Evolutionary conservation across 306 rosid species (phyloP), one percentile per base, ranked within the genome.

Genomic region (Cucurbita moschata): DNA sequence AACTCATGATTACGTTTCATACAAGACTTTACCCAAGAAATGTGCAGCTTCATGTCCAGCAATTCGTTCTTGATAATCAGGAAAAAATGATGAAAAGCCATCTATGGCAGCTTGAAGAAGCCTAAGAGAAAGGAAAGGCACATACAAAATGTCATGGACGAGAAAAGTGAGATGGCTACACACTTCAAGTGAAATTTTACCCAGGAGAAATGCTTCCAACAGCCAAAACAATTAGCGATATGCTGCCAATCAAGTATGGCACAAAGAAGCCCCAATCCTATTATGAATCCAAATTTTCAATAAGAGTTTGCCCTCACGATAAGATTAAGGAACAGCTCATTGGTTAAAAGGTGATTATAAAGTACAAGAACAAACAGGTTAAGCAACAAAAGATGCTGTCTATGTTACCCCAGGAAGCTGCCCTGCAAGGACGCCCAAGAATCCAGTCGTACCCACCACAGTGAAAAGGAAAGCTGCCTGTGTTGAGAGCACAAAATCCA

Each of bases 381-480:
- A 65, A 10, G 2, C 52, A 42, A 10, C 71, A 9, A 10, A 42
- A 43, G 2, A n/a, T 16, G 1, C 7, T 0, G n/a, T 65, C 43
- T 65, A 42, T 65, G 38, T 81, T 90, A 94, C 97, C 98, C 98
- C 97, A 55, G 98, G 97, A 86, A 90, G 95, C 79, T 90, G 98
- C 71, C 96, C 96, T 53, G 97, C 89, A 71, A 94, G 82, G 85
- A 89, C 75, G 65, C 76, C 98, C 37, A 90, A 82, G 84, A 90
- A 87, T 75, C 98, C 92, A 7, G 97, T 86, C 61, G 92, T 84
- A 49, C 98, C 98, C 70, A 90, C 98, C 80, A 94, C 97, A n/a
- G 97, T 90, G 79, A 89, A 94, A 56, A 94, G 96, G 81, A 94
- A 94, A 83, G 97, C 96, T 46, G 95, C 98, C 95, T 90, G 92